These are phyloP conservation scores for Serendipita sp. DNA, from an alignment of 768 basidiomycete species.

Conservation along the genomic window DNA sequence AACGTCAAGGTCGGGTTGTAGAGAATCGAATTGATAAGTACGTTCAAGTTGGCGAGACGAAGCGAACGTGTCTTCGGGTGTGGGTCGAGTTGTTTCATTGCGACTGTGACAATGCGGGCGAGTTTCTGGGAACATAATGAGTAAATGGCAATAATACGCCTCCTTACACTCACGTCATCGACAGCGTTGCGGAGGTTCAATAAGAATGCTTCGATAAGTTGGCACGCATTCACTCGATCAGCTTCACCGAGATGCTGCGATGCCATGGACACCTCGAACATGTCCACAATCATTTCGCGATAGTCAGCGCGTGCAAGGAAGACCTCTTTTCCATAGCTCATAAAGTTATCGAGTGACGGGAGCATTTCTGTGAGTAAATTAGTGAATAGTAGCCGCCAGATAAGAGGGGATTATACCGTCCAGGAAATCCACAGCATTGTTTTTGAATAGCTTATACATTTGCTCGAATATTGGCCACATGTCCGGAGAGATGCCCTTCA, in stretches of 20 bases:
- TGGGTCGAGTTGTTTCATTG: slow-evolving; percentile 40
- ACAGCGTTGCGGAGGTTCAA: slow-evolving; percentile 63
- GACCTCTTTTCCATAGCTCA: slow-evolving; percentile 65
- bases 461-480: slow-evolving; percentile 84
- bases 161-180: slow-evolving; percentile 45
- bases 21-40: slow-evolving; percentile 65
- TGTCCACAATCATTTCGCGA: slow-evolving; percentile 64
- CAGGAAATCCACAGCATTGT: slow-evolving; percentile 71
- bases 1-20: slow-evolving; percentile 73
- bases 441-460: slow-evolving; percentile 70
- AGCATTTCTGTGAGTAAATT: slow-evolving; percentile 49
- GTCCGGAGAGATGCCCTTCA: slow-evolving; percentile 53
- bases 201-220: slow-evolving; percentile 67
- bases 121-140: slow-evolving; percentile 32
- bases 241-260: slow-evolving; percentile 63
- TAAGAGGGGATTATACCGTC: slow-evolving; percentile 35
- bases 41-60: slow-evolving; percentile 64
- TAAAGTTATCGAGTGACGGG: slow-evolving; percentile 74
- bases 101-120: slow-evolving; percentile 45
- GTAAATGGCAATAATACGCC: background rate
- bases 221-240: slow-evolving; percentile 72
- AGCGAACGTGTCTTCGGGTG: slow-evolving; percentile 45
- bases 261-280: slow-evolving; percentile 61
- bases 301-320: slow-evolving; percentile 64
- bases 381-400: slow-evolving; percentile 15